Base-by-base conservation (phyloP, 192 early-diverging fungal genomes). In the Backusella tarrabulga region DNA sequence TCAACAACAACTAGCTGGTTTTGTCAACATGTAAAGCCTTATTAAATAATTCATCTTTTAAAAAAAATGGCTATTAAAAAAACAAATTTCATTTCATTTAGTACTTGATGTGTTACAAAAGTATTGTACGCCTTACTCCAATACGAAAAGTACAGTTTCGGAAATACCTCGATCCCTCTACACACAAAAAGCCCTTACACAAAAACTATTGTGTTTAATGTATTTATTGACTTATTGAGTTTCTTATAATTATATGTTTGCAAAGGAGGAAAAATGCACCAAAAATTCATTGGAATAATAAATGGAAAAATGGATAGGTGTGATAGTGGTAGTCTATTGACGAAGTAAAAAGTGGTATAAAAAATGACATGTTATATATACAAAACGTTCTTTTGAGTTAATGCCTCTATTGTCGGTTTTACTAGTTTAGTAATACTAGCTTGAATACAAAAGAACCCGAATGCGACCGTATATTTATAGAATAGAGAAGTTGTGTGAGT, bases 111-210 rank as follows among this genome's bases (percentile, higher is more conserved):
- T 63, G 56, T 60, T 60, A 60, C 21, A 60, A 60, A 12, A 26
- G 11, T 5, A 23, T 29, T 63, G 56, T 63, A 29, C 56, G 21
- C 21, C 56, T 63, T 63, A 63, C 56, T 29, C 56, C 56, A 63
- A 63, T 29, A 63, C 23, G 26, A 63, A 63, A 63, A 63, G 56
- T 63, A 63, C 56, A 63, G 56, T 63, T 63, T 63, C 56, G 56
- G 56, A 63, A 63, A 63, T 63, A 63, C 56, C 56, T 63, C 56
- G 56, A 63, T 63, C 56, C 56, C 56, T 63, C 50, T 3, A 63
- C 26, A 63, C 23, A 63, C 7, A 63, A 12, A 36, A 26, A 63
- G 3, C 56, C 23, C 21, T 63, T 63, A 63, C 56, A 63, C 56
- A 63, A 63, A 11, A 63, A 26, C 56, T 63, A 63, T 63, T 63